Percentiles rank a stretch among this genome's conserved stretches.
phyloP scores from a whole-genome alignment of 2,329 filamentous ascomycete species.

The Volutella citrinella region DNA sequence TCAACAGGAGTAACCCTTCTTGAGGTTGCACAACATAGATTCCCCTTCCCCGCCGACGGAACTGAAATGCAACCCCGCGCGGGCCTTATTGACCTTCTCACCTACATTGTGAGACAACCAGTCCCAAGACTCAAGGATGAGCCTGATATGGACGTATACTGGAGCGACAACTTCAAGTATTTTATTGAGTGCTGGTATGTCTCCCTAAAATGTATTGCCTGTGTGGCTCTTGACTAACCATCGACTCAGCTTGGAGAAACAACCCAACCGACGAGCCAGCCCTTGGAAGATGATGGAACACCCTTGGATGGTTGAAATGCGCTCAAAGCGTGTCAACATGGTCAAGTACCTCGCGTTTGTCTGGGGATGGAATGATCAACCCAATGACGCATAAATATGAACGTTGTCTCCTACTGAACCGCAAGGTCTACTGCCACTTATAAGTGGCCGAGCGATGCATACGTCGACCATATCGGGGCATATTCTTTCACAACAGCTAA shows the following conservation, averaged over 20 bases:
- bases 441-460: too few species aligned
- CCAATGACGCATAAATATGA: slow-evolving; percentile 19
- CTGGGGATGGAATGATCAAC: slow-evolving; percentile 81
- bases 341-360: slow-evolving; percentile 88
- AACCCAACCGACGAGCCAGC: slow-evolving; percentile 78
- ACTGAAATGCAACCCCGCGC: slow-evolving; percentile 93
- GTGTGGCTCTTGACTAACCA: too few species aligned
- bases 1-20: slow-evolving; percentile 93
- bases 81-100: slow-evolving; percentile 89
- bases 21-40: slow-evolving; percentile 98
- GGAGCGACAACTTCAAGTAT: slow-evolving; percentile 98
- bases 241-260: slow-evolving; percentile 96
- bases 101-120: slow-evolving; percentile 93
- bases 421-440: too few species aligned
- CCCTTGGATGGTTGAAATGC: slow-evolving; percentile 98
- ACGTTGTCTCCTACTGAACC: too few species aligned
- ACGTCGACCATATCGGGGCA: too few species aligned
- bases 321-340: slow-evolving; percentile 96
- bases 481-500: too few species aligned
- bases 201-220: too few species aligned
- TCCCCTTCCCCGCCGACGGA: slow-evolving; percentile 95
- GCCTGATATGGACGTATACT: slow-evolving; percentile 81
- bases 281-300: slow-evolving; percentile 99
- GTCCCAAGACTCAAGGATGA: slow-evolving; percentile 97
- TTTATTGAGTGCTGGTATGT: slow-evolving; percentile 99